Evolutionary conservation across 495 filamentous ascomycete species (phyloP), one percentile per base, ranked within the genome.

Genomic region (Penicillium alfredii): DNA sequence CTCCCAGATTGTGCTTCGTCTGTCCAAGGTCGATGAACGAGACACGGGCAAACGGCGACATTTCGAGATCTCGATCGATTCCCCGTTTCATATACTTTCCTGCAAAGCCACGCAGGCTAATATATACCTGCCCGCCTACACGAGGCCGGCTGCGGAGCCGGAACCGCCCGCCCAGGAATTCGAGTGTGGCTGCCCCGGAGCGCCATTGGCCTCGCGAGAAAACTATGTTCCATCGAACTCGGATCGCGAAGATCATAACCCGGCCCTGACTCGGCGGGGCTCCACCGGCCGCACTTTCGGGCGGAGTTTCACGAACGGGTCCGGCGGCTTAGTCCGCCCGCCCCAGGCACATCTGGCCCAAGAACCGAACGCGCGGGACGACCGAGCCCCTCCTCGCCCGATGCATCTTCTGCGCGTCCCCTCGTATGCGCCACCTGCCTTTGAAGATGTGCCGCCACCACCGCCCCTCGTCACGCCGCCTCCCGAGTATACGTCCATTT

Each of bases 41-140:
- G 85, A 98, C 49, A 79, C 92, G 1, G 66, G 69, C 4, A 92
- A 89, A 35, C 78, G 92, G 30, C 77, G 92, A 15, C 93, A 97
- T 56, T 98, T 97, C 42, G 92, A 98, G 57, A 98, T 98, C 45
- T 96, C 92, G 40, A 98, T 98, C 47, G 92, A 98, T 64, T 95
- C 88, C 9, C 92, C 92, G 6, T 93, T 97, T 56, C 89, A 94
- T 44, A 84, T 96, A 23, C 84, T 98, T 14, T 90, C 88, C 42
- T 98, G 92, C 63, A 87, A 80, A 31, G 92, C 93, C 6, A 92
- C 88, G 1, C 82, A 88, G 55, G 86, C 86, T 14, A 96, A 97
- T 60, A 92, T 85, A 12, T 76, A 80, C 17, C 76, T 98, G 9
- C 92, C 92, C 1, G 84, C 84, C 12, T 98, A 98, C 50, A 79